These are phyloP conservation scores for Pholiota microspora DNA, from an alignment of 768 basidiomycete species.

Conservation along the genomic window DNA sequence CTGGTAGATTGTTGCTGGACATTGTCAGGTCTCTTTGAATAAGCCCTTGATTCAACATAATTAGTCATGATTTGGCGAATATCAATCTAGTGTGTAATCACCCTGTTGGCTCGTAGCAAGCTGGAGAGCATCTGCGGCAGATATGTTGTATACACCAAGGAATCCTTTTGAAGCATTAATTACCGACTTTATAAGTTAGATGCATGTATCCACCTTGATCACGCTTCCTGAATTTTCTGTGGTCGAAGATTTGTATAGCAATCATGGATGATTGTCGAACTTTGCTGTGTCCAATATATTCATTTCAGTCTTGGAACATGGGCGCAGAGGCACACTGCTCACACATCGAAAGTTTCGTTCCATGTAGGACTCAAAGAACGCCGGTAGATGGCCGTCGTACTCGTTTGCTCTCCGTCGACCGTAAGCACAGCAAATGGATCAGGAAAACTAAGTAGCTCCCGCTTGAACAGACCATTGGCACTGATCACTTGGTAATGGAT, in stretches of 20 bases:
- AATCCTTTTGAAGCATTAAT: conserved; percentile 37
- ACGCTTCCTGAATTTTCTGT: conserved; percentile 81
- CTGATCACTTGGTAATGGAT: conserved; percentile 55
- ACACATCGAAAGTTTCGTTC: conserved; percentile 89
- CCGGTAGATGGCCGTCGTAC: conserved; percentile 71
- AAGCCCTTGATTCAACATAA: conserved; percentile 39
- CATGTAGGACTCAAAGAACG: conserved; percentile 71
- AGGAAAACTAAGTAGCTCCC: conserved; percentile 77
- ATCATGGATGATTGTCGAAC: conserved; percentile 75
- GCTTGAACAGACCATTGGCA: conserved; percentile 71
- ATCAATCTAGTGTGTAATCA: conserved; percentile 24
- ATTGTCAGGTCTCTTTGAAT: conserved; percentile 73
- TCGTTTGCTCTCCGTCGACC: conserved; percentile 81
- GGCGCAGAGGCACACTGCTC: conserved; percentile 24
- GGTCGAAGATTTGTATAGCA: conserved; percentile 87
- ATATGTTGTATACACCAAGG: conserved; percentile 55
- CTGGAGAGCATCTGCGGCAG: conserved; percentile 51
- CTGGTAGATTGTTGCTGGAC: conserved; percentile 74
- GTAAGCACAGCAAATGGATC: conserved; percentile 90
- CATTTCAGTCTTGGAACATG: conserved; percentile 12
- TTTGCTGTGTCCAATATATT: conserved; percentile 38
- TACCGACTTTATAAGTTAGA: conserved; percentile 16
- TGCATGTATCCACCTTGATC: conserved; percentile 62
- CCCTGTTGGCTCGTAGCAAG: conserved; percentile 47
- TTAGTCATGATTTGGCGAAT: conserved; percentile 15